Percentiles rank a stretch among this genome's conserved stretches.
phyloP scores from a whole-genome alignment of 768 basidiomycete genomes.

The Nidula microcarpa region DNA sequence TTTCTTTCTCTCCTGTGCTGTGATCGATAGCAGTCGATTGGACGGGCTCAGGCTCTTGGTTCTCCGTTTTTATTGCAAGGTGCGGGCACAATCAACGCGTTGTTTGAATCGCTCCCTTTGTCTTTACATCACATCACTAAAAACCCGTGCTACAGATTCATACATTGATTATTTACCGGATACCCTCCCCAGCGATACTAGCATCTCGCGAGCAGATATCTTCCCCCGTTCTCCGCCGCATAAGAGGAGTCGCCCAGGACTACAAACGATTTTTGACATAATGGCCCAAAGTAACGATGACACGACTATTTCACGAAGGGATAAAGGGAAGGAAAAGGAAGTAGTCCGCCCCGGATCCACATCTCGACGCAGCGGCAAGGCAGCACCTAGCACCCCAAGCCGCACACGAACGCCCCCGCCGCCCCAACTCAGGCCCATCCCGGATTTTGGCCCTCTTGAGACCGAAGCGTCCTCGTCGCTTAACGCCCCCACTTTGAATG shows the following conservation, averaged over 20 bases:
- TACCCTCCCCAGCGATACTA: constrained; percentile 12
- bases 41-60: constrained; percentile 22
- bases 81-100: constrained; percentile 10
- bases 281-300: constrained; percentile 14
- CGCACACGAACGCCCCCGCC: constrained; percentile 17
- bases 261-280: constrained; percentile 4
- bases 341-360: not conserved
- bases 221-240: not conserved
- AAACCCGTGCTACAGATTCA: constrained; percentile 18
- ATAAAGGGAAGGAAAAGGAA: constrained; percentile 14
- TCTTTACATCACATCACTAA: not conserved
- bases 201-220: not conserved
- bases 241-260: not conserved
- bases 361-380: constrained; percentile 10
- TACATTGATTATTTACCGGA: constrained; percentile 28
- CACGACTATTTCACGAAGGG: constrained; percentile 9
- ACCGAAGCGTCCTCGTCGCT: constrained; percentile 26
- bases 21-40: constrained; percentile 20
- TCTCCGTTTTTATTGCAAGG: constrained; percentile 38
- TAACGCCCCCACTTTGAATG: constrained; percentile 31
- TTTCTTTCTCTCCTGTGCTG: constrained; percentile 13
- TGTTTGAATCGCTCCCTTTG: not conserved
- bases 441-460: constrained; percentile 12
- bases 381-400: constrained; percentile 14
- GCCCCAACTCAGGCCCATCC: constrained; percentile 19